Evolutionary conservation across 176 grass and related monocot species (phyloP), one percentile per base, ranked within the genome.

Genomic region (Oryza rufipogon): DNA sequence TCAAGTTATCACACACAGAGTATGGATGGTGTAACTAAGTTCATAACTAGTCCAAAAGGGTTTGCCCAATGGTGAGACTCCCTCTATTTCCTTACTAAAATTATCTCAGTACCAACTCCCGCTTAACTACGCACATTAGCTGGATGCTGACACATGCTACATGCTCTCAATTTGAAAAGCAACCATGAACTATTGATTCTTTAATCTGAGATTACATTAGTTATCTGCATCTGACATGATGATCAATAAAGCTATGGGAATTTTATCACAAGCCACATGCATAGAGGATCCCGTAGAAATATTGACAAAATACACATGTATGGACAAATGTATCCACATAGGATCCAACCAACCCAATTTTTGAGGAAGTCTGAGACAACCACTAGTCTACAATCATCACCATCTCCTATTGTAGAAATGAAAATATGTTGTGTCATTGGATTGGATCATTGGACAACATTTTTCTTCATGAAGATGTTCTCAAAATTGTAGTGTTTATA

Each of bases 31-130:
- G 33, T 54, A 70, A 81, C 85, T 69, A 96, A 89, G 78, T 92
- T 96, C 87, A n/a, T 96, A 79, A 75, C 77, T 68, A 99, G 93
- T 76, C 91, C 90, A 85, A 99, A 84, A 68, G 96, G 93, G 4
- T 99, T 99, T 80, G 83, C 96, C 63, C 83, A 96, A 85, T 99
- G 93, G 96, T 99, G 85, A 87, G 58, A 83, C 22, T 83, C n/a
- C 74, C 74, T 72, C 74, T 82, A 11, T 52, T 87, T 32, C 0
- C 17, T 58, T 75, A 33, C 48, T 83, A 64, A 65, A 78, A 39
- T 82, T 70, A 74, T 44, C 52, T 75, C 19, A 6, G 16, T 13
- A 8, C 22, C 45, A 12, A 39, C 46, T 20, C 10, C 20, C n/a
- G 4, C 58, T 63, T 23, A 63, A 63, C 7, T 63, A 63, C n/a